phyloP scores from a whole-genome alignment of 441 rosid genomes.

The Populus tomentosa region DNA sequence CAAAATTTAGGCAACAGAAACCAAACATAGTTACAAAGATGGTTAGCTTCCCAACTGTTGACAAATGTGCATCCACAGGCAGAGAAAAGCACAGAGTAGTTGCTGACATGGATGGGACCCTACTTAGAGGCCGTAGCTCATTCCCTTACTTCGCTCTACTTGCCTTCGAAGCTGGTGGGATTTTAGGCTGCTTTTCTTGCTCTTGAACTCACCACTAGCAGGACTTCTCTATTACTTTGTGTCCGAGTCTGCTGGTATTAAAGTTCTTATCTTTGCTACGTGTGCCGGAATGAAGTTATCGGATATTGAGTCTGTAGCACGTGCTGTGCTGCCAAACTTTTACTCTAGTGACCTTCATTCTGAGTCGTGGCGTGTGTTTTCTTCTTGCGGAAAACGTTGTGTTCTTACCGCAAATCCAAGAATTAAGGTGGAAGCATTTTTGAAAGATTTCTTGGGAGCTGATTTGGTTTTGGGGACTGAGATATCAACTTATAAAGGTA shows the following conservation, averaged over 20 bases:
- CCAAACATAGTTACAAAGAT: background rate
- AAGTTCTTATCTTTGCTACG: slow-evolving; percentile 33
- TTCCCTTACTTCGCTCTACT: slow-evolving; percentile 46
- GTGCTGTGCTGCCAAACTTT: slow-evolving; percentile 43
- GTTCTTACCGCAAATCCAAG: slow-evolving; percentile 43
- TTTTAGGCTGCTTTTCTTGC: slow-evolving; percentile 36
- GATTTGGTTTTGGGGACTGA: slow-evolving; percentile 48
- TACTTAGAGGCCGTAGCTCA: slow-evolving; percentile 38
- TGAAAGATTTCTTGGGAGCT: slow-evolving; percentile 35
- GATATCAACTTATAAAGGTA: slow-evolving; percentile 26
- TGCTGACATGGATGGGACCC: slow-evolving; percentile 47
- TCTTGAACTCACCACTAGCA: slow-evolving; percentile 32
- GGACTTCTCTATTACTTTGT: slow-evolving; percentile 36
- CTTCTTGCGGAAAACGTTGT: slow-evolving; percentile 36
- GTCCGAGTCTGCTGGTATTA: slow-evolving; percentile 40
- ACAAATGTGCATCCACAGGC: slow-evolving; percentile 30
- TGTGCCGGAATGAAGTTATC: slow-evolving; percentile 32
- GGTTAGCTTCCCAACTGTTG: slow-evolving; percentile 26
- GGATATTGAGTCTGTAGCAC: slow-evolving; percentile 36
- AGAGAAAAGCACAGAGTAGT: slow-evolving; percentile 37
- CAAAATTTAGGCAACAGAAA: background rate
- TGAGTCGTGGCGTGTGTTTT: slow-evolving; percentile 38
- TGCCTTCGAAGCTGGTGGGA: slow-evolving; percentile 42
- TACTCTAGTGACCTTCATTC: slow-evolving; percentile 38
- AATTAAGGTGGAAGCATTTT: slow-evolving; percentile 41